Evolutionary conservation across 2,329 filamentous ascomycete genomes (phyloP).

Genomic region (Domatiomyces globalis): DNA sequence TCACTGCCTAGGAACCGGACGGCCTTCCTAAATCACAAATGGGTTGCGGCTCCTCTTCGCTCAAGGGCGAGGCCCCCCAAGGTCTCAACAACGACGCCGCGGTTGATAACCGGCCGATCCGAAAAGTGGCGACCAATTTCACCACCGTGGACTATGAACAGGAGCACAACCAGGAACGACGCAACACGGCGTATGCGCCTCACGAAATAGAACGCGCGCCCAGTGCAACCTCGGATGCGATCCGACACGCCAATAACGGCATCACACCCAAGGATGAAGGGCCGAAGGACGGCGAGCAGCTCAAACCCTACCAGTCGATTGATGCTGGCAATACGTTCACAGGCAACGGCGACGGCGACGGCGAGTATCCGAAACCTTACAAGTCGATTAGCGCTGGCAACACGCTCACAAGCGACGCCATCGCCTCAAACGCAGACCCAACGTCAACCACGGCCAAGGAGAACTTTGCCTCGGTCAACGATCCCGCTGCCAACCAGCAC

Average conservation of each 20-base stretch:
- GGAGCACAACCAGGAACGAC: slow-evolving; percentile 5
- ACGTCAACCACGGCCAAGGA: slow-evolving; percentile 8
- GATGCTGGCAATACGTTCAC: slow-evolving; percentile 4
- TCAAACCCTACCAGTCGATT: slow-evolving; percentile 11
- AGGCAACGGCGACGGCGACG: too few relatives aligned
- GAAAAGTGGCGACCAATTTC: slow-evolving; percentile 15
- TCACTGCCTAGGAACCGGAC: neutral
- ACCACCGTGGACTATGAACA: slow-evolving; percentile 13
- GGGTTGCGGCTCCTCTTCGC: slow-evolving; percentile 14
- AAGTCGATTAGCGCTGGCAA: neutral
- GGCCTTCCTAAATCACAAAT: slow-evolving; percentile 3
- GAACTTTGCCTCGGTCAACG: slow-evolving; percentile 10
- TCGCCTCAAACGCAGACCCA: slow-evolving; percentile 4
- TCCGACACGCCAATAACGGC: too few relatives aligned
- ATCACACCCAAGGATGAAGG: neutral
- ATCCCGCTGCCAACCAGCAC: slow-evolving; percentile 8
- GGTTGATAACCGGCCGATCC: slow-evolving; percentile 3
- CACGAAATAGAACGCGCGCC: slow-evolving; percentile 5
- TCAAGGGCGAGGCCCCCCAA: slow-evolving; percentile 15
- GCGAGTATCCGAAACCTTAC: neutral
- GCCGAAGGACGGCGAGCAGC: neutral
- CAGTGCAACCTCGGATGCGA: neutral
- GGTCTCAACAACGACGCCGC: slow-evolving; percentile 5
- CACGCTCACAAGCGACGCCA: neutral
- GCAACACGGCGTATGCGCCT: slow-evolving; percentile 16